Evolutionary conservation across 148 eudicot species (phyloP).

Genomic region (Heliamphora exappendiculata): DNA sequence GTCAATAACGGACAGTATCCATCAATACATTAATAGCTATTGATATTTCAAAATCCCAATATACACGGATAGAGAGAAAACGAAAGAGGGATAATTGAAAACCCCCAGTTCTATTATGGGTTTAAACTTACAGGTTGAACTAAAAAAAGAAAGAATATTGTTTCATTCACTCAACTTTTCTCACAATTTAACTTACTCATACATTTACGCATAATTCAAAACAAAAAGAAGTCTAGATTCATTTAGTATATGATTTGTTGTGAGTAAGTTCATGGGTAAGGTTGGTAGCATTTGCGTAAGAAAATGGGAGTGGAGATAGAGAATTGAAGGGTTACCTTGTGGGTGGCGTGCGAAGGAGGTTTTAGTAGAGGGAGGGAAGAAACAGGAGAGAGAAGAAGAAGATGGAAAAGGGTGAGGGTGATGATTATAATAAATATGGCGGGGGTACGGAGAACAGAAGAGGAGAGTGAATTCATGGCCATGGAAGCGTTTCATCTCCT

Average conservation of each 20-base stretch:
- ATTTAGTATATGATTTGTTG: background rate
- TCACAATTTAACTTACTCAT: no score
- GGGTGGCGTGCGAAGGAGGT: constrained; percentile 26
- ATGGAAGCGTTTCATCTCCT: constrained; percentile 16
- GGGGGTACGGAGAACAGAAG: constrained; percentile 10
- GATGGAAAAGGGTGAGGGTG: background rate
- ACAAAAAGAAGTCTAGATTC: background rate
- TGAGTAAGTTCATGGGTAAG: background rate
- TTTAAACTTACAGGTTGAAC: no score
- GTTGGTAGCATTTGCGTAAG: background rate
- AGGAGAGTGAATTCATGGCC: constrained; percentile 22
- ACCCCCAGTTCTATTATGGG: no score
- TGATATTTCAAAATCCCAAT: no score
- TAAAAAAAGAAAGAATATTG: no score
- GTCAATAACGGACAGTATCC: no score
- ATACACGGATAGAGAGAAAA: no score
- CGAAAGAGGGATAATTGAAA: no score
- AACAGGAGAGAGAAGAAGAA: constrained; percentile 32
- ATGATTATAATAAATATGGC: constrained; percentile 5
- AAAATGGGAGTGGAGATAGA: background rate
- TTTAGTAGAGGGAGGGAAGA: constrained; percentile 13
- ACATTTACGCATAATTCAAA: background rate
- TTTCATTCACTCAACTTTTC: no score
- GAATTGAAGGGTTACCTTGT: constrained; percentile 25
- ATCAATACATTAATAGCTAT: no score